Evolutionary conservation across 2,329 filamentous ascomycete genomes (phyloP).

Genomic region (Fusarium secorum): DNA sequence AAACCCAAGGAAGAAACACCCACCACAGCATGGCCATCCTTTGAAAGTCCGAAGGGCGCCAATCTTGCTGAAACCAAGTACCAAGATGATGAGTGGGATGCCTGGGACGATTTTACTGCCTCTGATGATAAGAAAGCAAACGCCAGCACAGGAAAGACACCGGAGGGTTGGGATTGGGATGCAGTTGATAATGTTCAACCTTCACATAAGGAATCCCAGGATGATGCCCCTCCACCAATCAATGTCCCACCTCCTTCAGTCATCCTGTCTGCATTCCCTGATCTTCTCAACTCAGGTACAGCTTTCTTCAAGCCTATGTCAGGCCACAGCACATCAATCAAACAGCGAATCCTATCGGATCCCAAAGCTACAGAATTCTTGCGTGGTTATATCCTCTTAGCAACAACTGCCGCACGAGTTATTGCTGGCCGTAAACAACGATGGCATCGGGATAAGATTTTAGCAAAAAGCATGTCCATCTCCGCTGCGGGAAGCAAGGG

Average conservation of each 20-base stretch:
- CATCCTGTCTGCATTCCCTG: slow-evolving; percentile 78
- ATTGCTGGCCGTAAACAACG: slow-evolving; percentile 85
- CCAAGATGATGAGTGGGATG: slow-evolving; percentile 58
- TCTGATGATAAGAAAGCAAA: slow-evolving; percentile 28
- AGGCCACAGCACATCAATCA: slow-evolving; percentile 63
- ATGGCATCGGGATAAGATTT: slow-evolving; percentile 88
- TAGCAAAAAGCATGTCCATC: slow-evolving; percentile 90
- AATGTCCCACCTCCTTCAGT: slow-evolving; percentile 91
- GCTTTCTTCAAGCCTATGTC: slow-evolving; percentile 72
- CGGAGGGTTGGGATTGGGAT: slow-evolving; percentile 61
- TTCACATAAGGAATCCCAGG: slow-evolving; percentile 25
- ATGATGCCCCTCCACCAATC: slow-evolving; percentile 69
- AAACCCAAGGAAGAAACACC: slow-evolving; percentile 51
- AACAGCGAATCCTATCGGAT: slow-evolving; percentile 70
- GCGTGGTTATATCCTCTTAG: slow-evolving; percentile 68
- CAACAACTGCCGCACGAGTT: slow-evolving; percentile 76
- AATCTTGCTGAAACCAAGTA: slow-evolving; percentile 23
- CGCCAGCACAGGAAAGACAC: slow-evolving; percentile 19
- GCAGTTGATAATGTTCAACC: slow-evolving; percentile 47
- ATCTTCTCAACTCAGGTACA: slow-evolving; percentile 72
- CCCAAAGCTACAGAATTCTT: slow-evolving; percentile 70
- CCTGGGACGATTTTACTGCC: slow-evolving; percentile 57
- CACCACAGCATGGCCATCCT: slow-evolving; percentile 56
- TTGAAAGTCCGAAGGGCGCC: slow-evolving; percentile 36
- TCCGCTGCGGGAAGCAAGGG: slow-evolving; percentile 78